phyloP scores from a whole-genome alignment of 331 rosid genomes.

The Arachis monticola region DNA sequence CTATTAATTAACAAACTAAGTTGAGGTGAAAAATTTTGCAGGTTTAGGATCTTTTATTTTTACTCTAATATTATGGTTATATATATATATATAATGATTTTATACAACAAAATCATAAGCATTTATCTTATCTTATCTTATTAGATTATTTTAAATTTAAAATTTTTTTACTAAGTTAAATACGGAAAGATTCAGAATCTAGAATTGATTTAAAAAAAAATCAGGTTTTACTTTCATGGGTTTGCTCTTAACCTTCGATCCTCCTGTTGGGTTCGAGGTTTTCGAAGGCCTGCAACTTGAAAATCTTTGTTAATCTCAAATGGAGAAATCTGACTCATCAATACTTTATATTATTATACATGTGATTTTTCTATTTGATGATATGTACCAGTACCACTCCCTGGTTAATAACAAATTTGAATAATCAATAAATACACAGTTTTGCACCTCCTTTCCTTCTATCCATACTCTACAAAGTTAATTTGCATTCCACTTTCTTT shows the following conservation, averaged over 20 bases:
- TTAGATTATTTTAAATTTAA: too few relatives aligned
- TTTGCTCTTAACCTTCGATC: constrained; percentile 23
- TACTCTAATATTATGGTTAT: too few relatives aligned
- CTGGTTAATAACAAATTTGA: neutral
- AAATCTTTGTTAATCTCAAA: constrained; percentile 19
- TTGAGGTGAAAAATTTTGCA: too few relatives aligned
- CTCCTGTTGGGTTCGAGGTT: neutral
- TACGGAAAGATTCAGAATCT: too few relatives aligned
- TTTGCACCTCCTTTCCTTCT: constrained; percentile 37
- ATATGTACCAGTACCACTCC: neutral
- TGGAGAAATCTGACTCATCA: neutral
- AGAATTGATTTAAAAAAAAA: neutral
- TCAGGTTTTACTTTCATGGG: constrained; percentile 17
- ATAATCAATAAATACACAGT: neutral
- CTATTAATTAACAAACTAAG: too few relatives aligned
- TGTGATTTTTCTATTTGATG: neutral
- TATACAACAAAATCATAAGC: too few relatives aligned
- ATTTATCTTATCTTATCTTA: too few relatives aligned
- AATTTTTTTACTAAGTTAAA: too few relatives aligned
- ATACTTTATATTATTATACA: neutral
- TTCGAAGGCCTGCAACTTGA: neutral
- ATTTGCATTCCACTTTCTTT: constrained; percentile 14
- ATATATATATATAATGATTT: too few relatives aligned
- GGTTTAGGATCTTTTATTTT: too few relatives aligned
- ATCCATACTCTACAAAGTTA: constrained; percentile 23